These are phyloP conservation scores for Pseudogymnoascus sp. DNA, from an alignment of 2,329 filamentous ascomycete genomes.

Conservation along the genomic window DNA sequence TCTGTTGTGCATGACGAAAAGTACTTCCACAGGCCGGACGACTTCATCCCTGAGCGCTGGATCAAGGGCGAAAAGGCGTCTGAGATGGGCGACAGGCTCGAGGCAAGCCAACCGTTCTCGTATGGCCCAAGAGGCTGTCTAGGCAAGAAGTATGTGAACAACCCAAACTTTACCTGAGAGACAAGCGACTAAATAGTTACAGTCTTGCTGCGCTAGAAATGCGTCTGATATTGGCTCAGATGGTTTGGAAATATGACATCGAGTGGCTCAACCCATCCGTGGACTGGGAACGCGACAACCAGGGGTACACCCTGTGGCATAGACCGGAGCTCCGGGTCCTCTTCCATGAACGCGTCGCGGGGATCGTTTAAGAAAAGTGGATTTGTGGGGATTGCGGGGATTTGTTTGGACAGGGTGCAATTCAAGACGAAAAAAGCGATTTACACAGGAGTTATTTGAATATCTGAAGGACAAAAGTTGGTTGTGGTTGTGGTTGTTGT, in stretches of 20 bases:
- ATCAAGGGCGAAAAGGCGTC: slow-evolving; percentile 16
- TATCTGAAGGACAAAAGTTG: not conserved
- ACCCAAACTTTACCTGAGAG: not conserved
- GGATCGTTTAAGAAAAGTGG: not conserved
- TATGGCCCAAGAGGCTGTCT: slow-evolving; percentile 17
- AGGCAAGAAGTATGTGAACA: slow-evolving; percentile 15
- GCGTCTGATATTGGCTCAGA: slow-evolving; percentile 21
- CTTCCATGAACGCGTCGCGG: not conserved
- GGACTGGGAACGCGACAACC: slow-evolving; percentile 19
- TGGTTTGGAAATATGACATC: slow-evolving; percentile 24
- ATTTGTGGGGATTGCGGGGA: not conserved
- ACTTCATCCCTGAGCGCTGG: slow-evolving; percentile 21
- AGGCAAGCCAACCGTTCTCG: slow-evolving; percentile 17
- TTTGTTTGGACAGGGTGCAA: not conserved
- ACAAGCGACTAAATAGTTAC: not conserved
- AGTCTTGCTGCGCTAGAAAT: slow-evolving; percentile 20
- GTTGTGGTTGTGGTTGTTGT: not conserved
- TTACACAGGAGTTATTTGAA: not conserved
- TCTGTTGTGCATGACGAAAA: slow-evolving; percentile 17
- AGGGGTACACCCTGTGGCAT: slow-evolving; percentile 21
- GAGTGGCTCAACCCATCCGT: slow-evolving; percentile 19
- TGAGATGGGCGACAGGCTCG: slow-evolving; percentile 24
- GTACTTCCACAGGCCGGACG: slow-evolving; percentile 18
- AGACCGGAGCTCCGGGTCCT: slow-evolving; percentile 17
- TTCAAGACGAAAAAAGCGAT: not conserved